Conservation (phyloP, 2,329 filamentous ascomycete genomes). For the Arthrobotrys musiformis region DNA sequence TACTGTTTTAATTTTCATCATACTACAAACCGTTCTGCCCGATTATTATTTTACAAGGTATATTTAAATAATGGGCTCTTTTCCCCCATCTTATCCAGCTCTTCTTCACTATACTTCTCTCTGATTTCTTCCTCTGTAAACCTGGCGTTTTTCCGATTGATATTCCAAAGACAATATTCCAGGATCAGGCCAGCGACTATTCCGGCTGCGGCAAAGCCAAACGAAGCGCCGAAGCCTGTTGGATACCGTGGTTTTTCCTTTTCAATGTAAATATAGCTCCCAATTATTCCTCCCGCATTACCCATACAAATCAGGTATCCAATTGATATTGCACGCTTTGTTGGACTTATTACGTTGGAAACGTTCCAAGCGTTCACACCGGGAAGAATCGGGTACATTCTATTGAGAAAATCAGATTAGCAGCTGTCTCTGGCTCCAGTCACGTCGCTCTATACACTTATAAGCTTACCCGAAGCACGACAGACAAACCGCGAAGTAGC, state of each 20-base stretch:
- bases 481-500: conserved; percentile 65
- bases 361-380: conserved; percentile 64
- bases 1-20: too few relatives aligned
- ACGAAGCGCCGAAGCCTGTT: conserved; percentile 61
- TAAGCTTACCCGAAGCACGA: conserved; percentile 61
- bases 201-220: conserved; percentile 59
- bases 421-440: conserved; percentile 51
- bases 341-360: conserved; percentile 62
- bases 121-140: conserved; percentile 59
- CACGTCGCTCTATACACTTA: too few relatives aligned
- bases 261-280: conserved; percentile 61
- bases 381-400: conserved; percentile 65
- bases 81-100: conserved; percentile 61
- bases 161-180: conserved; percentile 56
- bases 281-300: conserved; percentile 62
- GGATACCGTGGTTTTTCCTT: conserved; percentile 61
- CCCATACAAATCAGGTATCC: conserved; percentile 64
- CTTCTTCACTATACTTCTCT: conserved; percentile 60
- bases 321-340: conserved; percentile 64
- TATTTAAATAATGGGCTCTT: conserved; percentile 61
- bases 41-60: conserved; percentile 59
- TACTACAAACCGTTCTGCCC: too few relatives aligned
- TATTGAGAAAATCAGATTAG: conserved; percentile 58
- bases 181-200: conserved; percentile 55
- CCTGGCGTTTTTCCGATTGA: conserved; percentile 59